phyloP scores from a whole-genome alignment of 116 monocot genomes.

The Trichopus zeylanicus region DNA sequence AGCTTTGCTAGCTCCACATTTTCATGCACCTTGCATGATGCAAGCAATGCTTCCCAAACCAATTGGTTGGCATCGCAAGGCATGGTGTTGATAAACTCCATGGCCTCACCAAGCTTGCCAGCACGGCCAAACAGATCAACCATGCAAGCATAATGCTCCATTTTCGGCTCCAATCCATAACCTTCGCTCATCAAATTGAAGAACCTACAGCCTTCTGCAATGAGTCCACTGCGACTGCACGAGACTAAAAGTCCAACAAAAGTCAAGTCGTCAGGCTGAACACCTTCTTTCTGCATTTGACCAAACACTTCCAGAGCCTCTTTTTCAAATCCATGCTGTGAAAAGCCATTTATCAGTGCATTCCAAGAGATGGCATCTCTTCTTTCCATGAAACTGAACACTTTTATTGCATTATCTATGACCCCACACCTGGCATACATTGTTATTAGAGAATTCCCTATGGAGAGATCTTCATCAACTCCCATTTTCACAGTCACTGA shows the following conservation, averaged over 20 bases:
- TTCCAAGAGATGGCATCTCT: conserved; percentile 25
- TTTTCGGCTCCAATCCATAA: conserved; percentile 35
- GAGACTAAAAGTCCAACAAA: conserved; percentile 13
- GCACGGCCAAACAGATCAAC: conserved; percentile 60
- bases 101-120: conserved; percentile 40
- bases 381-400: conserved; percentile 13
- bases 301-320: conserved; percentile 15
- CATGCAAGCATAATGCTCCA: conserved; percentile 66
- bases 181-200: conserved; percentile 27
- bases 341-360: conserved; percentile 19
- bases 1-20: conserved; percentile 27
- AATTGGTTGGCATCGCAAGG: conserved; percentile 27
- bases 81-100: conserved; percentile 41
- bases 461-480: conserved; percentile 19
- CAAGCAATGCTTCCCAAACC: conserved; percentile 56
- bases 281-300: conserved; percentile 21
- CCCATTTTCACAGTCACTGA: conserved; percentile 29
- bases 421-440: conserved; percentile 36
- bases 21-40: conserved; percentile 48
- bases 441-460: conserved; percentile 27
- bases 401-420: conserved; percentile 1
- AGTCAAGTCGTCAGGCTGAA: conserved; percentile 21
- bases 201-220: conserved; percentile 17
- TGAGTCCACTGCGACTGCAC: conserved; percentile 17
- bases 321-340: conserved; percentile 18